phyloP scores from a whole-genome alignment of 2,329 filamentous ascomycete genomes.

The Fusarium sacchari region DNA sequence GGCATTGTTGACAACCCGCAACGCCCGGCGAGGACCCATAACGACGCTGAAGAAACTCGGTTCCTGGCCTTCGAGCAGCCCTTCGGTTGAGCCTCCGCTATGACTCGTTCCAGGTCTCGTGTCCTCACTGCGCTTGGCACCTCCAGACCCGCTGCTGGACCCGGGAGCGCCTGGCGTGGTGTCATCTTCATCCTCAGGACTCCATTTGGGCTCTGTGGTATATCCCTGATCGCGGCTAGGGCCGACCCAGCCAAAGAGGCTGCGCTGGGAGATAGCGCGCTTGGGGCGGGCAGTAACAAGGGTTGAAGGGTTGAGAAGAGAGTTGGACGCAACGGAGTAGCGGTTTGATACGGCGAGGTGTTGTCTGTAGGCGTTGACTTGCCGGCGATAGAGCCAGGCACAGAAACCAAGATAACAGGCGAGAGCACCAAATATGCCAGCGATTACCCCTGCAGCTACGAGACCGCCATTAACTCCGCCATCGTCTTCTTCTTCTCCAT shows the following conservation, averaged over 20 bases:
- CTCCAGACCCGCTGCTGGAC: conserved; percentile 38
- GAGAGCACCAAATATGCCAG: conserved; percentile 70
- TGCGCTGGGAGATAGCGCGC: conserved; percentile 34
- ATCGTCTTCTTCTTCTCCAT: background rate
- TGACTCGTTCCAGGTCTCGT: conserved; percentile 41
- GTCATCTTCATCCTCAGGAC: conserved; percentile 39
- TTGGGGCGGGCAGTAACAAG: conserved; percentile 12
- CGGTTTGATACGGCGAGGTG: conserved; percentile 74
- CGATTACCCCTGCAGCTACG: conserved; percentile 65
- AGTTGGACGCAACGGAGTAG: conserved; percentile 58
- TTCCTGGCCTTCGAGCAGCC: conserved; percentile 67
- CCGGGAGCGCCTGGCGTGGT: conserved; percentile 33
- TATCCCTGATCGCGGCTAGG: conserved; percentile 37
- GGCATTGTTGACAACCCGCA: conserved; percentile 72
- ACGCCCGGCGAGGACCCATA: conserved; percentile 72
- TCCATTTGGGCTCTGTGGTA: conserved; percentile 46
- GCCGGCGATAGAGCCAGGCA: conserved; percentile 77
- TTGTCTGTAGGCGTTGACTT: conserved; percentile 74
- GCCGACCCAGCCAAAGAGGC: conserved; percentile 48
- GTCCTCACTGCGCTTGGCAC: conserved; percentile 41
- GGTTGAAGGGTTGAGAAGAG: conserved; percentile 45
- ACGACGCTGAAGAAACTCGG: conserved; percentile 78
- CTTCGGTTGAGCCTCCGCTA: conserved; percentile 57
- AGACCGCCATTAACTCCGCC: conserved; percentile 51
- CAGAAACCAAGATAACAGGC: conserved; percentile 76